Base-by-base conservation (phyloP, 1,139 yeast genomes). In the Diutina mesorugosa region DNA sequence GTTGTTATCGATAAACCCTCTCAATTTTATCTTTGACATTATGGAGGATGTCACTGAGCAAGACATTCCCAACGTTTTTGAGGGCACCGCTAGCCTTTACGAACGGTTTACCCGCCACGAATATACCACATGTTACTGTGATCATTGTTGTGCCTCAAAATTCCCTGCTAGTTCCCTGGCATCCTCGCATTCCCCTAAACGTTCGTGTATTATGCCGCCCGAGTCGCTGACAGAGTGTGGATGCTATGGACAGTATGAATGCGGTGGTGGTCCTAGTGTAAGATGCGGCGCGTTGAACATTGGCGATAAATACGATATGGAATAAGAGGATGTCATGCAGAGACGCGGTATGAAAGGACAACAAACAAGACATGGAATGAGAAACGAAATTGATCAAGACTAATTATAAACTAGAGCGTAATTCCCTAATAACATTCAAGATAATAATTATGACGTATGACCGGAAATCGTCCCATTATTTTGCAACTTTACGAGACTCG, bases 261-360 rank as follows among this genome's bases (percentile, higher is more conserved):
- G 53, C 32, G 53, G 53, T 29, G 53, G 53, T 32, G 53, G 53
- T 16, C 53, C 53, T n/a, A 50, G 53, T 32, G 45, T 50, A 6
- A 38, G 53, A 16, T 50, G 53, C n/a, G 53, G 53, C 9, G 53
- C 53, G 16, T 50, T 50, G 28, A 50, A 50, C 45, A 50, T 50
- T 50, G 53, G 53, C 10, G 53, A 50, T 29, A 50, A 50, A 28
- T 50, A 28, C 32, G 53, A 50, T 18, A 50, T 50, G 53, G 53
- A 50, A 32, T 50, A 30, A 32, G 7, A 21, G 26, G 26, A 21
- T 21, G 26, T 21, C 26, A 21, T 21, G 26, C 26, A 21, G 26
- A 50, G 32, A 28, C 32, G 14, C 32, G 53, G 32, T 18, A 50
- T 50, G 53, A 45, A 50, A 32, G 32, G 32, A 32, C 7, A 18